Percentiles rank a stretch among this genome's conserved stretches.
These are phyloP conservation scores for Termitomyces bulborhizus DNA, from an alignment of 768 basidiomycete genomes.

Conservation along the genomic window DNA sequence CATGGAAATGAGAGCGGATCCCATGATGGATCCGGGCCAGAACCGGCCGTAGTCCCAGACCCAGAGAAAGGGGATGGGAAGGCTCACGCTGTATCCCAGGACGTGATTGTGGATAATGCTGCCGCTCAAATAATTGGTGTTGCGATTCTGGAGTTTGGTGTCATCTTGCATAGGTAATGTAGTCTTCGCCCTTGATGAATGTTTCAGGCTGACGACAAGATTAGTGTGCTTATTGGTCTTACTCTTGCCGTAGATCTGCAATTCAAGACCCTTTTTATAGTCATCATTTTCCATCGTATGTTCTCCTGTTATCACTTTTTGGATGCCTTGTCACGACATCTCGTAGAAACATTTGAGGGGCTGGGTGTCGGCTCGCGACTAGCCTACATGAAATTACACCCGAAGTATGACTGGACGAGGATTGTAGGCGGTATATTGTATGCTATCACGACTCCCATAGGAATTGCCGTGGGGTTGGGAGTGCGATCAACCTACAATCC, in stretches of 20 bases:
- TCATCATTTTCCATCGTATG: constrained; percentile 89
- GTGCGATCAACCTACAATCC: constrained; percentile 78
- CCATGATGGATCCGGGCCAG: constrained; percentile 68
- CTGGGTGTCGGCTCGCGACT: constrained; percentile 91
- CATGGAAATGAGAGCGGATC: constrained; percentile 60
- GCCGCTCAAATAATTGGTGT: constrained; percentile 78
- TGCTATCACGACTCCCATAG: constrained; percentile 78
- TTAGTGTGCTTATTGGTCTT: constrained; percentile 77
- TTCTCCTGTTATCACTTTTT: constrained; percentile 10
- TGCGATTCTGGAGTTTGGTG: constrained; percentile 91
- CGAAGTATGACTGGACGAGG: constrained; percentile 50
- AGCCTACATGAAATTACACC: constrained; percentile 63
- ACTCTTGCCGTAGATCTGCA: constrained; percentile 80
- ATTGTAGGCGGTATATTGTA: constrained; percentile 56
- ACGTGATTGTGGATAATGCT: constrained; percentile 32
- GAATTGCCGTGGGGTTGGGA: constrained; percentile 81
- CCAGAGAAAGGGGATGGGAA: neutral
- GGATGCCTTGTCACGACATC: neutral
- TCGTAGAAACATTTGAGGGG: constrained; percentile 86
- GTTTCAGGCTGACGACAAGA: neutral
- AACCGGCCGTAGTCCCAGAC: constrained; percentile 17
- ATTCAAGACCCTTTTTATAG: constrained; percentile 85
- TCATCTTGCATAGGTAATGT: constrained; percentile 69
- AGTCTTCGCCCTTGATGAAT: neutral
- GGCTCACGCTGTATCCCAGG: constrained; percentile 22